Conservation (phyloP, 2,329 filamentous ascomycete genomes). For the Fusarium clavum region DNA sequence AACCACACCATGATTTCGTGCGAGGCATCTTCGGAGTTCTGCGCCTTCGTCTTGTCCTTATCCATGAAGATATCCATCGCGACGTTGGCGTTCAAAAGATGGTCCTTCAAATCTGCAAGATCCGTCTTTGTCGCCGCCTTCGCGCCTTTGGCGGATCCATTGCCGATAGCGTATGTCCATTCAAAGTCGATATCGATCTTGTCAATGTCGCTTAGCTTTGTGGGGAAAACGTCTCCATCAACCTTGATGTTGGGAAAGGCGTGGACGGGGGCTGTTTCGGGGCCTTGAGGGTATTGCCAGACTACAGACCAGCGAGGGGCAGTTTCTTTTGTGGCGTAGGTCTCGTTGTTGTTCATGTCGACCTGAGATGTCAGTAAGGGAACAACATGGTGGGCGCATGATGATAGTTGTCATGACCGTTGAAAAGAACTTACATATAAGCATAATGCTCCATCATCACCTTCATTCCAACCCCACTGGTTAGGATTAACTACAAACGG, state of each 20-base stretch:
- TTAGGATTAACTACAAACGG: constrained; percentile 64
- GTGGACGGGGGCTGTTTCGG: constrained; percentile 60
- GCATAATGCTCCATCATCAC: constrained; percentile 57
- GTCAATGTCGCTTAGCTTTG: constrained; percentile 53
- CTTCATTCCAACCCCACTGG: constrained; percentile 62
- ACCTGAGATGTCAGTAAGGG: constrained; percentile 51
- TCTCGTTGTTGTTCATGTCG: constrained; percentile 61
- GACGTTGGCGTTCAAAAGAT: constrained; percentile 65
- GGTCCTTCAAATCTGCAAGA: constrained; percentile 48
- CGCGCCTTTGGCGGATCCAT: constrained; percentile 56
- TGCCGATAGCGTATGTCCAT: constrained; percentile 64
- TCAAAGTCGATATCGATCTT: constrained; percentile 58
- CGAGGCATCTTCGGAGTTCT: constrained; percentile 55
- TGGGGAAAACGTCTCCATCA: constrained; percentile 57
- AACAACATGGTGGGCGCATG: not conserved
- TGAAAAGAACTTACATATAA: constrained; percentile 60
- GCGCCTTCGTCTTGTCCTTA: constrained; percentile 54
- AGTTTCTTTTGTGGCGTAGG: constrained; percentile 59
- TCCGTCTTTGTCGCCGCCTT: constrained; percentile 52
- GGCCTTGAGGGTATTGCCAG: constrained; percentile 62
- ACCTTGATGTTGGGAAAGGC: constrained; percentile 66
- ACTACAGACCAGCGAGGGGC: constrained; percentile 64
- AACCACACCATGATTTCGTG: constrained; percentile 71
- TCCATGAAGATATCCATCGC: constrained; percentile 71
- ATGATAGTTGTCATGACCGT: not conserved